Base-by-base conservation (phyloP, 768 basidiomycete genomes). In the Collybia sp. region DNA sequence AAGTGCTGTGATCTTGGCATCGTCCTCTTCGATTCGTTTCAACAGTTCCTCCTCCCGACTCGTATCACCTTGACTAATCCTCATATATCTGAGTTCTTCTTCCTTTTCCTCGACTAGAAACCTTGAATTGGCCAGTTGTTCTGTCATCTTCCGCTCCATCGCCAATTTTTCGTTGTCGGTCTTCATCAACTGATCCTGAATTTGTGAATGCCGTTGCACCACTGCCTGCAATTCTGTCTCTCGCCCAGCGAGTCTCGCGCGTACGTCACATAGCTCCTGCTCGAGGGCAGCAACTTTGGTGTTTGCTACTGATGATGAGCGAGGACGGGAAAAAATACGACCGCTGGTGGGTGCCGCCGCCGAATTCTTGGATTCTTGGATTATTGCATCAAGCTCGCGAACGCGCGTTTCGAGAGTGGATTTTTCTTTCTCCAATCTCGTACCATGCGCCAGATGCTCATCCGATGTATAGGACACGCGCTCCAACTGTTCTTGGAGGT, bases 21-120 rank as follows among this genome's bases (percentile, higher is more conserved):
- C 82, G 50, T 88, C 85, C 55, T 85, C 83, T 37, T 88, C 85
- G 20, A 89, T 79, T 51, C 87, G 71, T 60, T 73, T 70, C 58
- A 83, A 49, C 20, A 88, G 56, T 44, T 80, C 80, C 18, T 75
- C 72, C 58, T 88, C 87, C 42, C 86, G 67, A 48, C 67, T 66
- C 16, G 62, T 67, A 19, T 71, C 62, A 2, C 67, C 77, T 17
- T 63, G 59, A 30, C 71, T 66, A 30, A 60, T 67, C 55, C 58
- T 67, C 37, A 79, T 45, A 36, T 67, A 72, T 15, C 61, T 62
- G 9, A 88, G 52, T 50, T 88, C 87, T 34, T 80, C 79, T 25
- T 82, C 77, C 53, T 72, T 80, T 52, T 76, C 78, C 38, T 76
- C 73, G 48, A 88, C 51, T 13, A 55, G 55, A 1, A 65, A 61